Base-by-base conservation (phyloP, 1,139 yeast species). In the Sporopachydermia cereana region DNA sequence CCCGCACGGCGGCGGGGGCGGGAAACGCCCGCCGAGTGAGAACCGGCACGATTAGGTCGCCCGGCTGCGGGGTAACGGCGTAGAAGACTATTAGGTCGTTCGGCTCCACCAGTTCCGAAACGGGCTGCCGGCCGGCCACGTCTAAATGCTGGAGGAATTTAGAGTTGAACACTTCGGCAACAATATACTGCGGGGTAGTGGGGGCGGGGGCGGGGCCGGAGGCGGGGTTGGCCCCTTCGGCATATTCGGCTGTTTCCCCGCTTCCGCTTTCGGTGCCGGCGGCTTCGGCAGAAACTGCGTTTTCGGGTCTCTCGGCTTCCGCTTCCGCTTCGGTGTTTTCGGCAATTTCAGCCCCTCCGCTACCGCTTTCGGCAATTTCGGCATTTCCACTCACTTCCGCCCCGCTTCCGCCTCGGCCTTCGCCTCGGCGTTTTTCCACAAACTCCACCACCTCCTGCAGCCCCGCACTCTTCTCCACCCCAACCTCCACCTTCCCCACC, bases 81-180 rank as follows among this genome's bases (percentile, higher is more conserved):
- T 86, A 85, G 49, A 85, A 77, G 48, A 79, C 70, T 22, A 85
- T 70, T 20, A 71, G 73, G 56, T 88, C 96, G 36, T 70, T 66
- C 14, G 70, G 72, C 5, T 75, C 67, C 20, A 86, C 82, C 36
- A 84, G 62, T 49, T 84, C 93, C 34, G 84, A 71, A 5, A 86
- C 72, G n/a, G 77, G 71, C 41, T 72, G 76, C 39, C 71, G 61
- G 42, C 78, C 74, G 53, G 80, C 86, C 59, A 80, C 9, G 20
- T 34, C 39, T 12, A 34, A 82, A 57, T 82, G 79, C 46, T 72
- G 76, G 64, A 79, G 86, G 49, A 89, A 76, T 49, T 76, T 77
- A 49, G 75, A 69, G 48, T 77, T 77, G 64, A 79, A 86, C 3
- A 86, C 65, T 55, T 91, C 96, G 49, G 77, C 77, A 2, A 84